Evolutionary conservation across 805 yeast genomes (phyloP).

Genomic region (Sungouiella blattae): DNA sequence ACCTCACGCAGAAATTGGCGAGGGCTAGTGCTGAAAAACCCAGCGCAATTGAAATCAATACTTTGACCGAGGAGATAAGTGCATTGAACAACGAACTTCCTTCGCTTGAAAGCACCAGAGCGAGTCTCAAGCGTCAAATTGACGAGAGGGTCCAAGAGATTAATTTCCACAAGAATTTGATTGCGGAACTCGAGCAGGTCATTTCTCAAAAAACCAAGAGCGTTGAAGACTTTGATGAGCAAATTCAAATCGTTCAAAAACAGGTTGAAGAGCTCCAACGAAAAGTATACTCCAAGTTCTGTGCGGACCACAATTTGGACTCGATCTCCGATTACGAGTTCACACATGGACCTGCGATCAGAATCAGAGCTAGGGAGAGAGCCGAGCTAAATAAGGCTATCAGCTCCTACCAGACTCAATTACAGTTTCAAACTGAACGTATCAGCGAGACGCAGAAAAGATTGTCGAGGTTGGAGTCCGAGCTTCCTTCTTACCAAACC

Average conservation of each 20-base stretch:
- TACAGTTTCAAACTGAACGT: conserved; percentile 64
- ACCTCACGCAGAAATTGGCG: conserved; percentile 43
- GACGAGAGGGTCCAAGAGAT: conserved; percentile 49
- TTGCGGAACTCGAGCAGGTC: conserved; percentile 18
- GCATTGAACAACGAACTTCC: conserved; percentile 40
- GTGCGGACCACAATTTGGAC: conserved; percentile 49
- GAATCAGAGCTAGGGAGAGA: conserved; percentile 58
- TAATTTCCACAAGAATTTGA: conserved; percentile 38
- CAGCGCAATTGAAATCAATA: conserved; percentile 54
- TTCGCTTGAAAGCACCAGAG: conserved; percentile 40
- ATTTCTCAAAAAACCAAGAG: conserved; percentile 13
- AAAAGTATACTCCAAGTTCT: conserved; percentile 50
- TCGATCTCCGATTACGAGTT: conserved; percentile 67
- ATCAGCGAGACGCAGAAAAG: conserved; percentile 48
- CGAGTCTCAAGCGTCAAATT: conserved; percentile 42
- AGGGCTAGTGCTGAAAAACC: conserved; percentile 47
- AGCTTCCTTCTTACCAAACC: conserved; percentile 24
- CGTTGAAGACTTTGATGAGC: conserved; percentile 13
- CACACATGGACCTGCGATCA: conserved; percentile 55
- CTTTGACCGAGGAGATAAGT: conserved; percentile 53
- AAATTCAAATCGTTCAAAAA: conserved; percentile 19
- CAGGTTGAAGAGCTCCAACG: conserved; percentile 34
- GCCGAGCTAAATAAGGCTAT: conserved; percentile 61
- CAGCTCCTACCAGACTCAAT: conserved; percentile 54
- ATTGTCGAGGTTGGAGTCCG: conserved; percentile 35